Evolutionary conservation across 2,329 filamentous ascomycete genomes (phyloP).

Genomic region (Shiraia sp.): DNA sequence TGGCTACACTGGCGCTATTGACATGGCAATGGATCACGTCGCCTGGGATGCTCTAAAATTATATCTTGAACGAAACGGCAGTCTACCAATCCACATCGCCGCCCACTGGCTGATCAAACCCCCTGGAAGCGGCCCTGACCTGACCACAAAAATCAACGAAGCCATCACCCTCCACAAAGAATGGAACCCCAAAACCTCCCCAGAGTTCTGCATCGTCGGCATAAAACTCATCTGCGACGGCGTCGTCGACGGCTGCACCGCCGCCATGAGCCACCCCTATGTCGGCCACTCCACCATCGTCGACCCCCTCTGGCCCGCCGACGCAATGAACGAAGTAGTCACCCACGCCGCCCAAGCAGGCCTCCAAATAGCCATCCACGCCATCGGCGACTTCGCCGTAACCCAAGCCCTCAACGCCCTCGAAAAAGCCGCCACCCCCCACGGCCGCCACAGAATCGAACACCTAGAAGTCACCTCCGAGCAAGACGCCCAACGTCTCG

Average conservation of each 20-base stretch:
- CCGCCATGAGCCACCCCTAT: conserved; percentile 61
- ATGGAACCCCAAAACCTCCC: conserved; percentile 47
- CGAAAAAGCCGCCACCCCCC: conserved; percentile 34
- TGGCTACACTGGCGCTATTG: conserved; percentile 58
- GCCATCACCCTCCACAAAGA: conserved; percentile 49
- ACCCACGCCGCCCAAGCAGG: conserved; percentile 53
- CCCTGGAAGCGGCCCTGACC: conserved; percentile 41
- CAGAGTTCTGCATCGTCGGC: conserved; percentile 56
- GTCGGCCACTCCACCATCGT: conserved; percentile 8
- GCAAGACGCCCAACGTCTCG: conserved; percentile 58
- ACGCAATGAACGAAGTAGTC: conserved; percentile 8
- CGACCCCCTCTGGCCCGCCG: conserved; percentile 10
- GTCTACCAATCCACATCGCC: conserved; percentile 51
- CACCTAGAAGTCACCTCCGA: conserved; percentile 56
- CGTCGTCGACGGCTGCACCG: conserved; percentile 65
- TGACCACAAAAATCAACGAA: conserved; percentile 51
- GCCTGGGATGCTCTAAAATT: conserved; percentile 9
- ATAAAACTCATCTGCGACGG: conserved; percentile 66
- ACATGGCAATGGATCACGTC: conserved; percentile 51
- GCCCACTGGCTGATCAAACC: conserved; percentile 59
- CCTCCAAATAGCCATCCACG: conserved; percentile 64
- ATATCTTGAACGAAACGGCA: conserved; percentile 38
- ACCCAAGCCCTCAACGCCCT: conserved; percentile 56
- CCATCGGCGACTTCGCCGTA: conserved; percentile 63
- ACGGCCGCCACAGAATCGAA: conserved; percentile 60